Evolutionary conservation across 257 asterid genomes (phyloP).

Genomic region (Phtheirospermum japonicum): DNA sequence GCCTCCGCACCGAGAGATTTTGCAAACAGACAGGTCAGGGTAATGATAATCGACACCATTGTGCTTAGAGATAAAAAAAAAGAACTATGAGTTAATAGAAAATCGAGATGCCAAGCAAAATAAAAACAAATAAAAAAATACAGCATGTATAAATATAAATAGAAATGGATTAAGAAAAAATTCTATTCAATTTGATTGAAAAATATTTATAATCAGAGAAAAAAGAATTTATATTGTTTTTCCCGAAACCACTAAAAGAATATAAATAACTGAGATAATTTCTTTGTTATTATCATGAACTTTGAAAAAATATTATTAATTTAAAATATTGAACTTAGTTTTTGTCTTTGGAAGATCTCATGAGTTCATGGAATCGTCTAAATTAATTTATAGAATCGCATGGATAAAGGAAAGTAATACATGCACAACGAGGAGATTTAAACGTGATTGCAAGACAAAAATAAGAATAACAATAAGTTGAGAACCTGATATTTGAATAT

Average conservation of each 20-base stretch:
- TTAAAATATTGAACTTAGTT: background rate
- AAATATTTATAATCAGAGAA: background rate
- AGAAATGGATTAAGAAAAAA: no score
- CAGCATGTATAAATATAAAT: no score
- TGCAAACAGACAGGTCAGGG: constrained; percentile 42
- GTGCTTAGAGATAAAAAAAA: constrained; percentile 47
- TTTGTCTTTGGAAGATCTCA: constrained; percentile 3
- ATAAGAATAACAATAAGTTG: constrained; percentile 6
- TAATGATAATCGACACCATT: constrained; percentile 49
- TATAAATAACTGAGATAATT: background rate
- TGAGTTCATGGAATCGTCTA: background rate
- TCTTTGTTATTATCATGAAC: background rate
- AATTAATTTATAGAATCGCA: background rate
- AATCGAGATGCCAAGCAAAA: background rate
- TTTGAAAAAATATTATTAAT: background rate
- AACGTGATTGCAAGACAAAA: constrained; percentile 11
- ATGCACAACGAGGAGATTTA: background rate
- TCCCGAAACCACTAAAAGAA: background rate
- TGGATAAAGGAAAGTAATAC: background rate
- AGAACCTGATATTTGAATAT: constrained; percentile 89
- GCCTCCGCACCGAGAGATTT: constrained; percentile 59
- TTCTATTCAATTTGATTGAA: no score
- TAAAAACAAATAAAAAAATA: no score
- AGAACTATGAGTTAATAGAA: background rate
- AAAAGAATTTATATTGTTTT: no score